Percentiles rank a stretch among this genome's conserved stretches.
phyloP scores from a whole-genome alignment of 176 grass and related monocot species.

The Bonia amplexicaulis region DNA sequence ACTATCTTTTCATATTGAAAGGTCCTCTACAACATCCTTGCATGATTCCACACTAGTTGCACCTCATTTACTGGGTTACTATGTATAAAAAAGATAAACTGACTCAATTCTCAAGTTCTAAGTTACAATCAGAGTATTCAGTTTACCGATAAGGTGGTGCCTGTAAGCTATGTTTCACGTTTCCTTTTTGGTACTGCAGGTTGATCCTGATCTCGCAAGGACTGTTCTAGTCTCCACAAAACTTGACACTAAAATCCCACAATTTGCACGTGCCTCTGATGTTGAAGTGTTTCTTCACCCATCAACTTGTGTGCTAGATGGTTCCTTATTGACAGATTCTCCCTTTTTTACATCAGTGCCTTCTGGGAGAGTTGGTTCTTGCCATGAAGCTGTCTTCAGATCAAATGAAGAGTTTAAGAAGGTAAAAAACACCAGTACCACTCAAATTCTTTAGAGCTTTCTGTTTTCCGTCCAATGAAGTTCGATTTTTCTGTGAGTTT shows the following conservation, averaged over 20 bases:
- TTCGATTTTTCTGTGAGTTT: neutral
- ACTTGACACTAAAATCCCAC: slow-evolving; percentile 89
- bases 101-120: neutral
- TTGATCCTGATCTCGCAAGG: slow-evolving; percentile 91
- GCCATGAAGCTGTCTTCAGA: slow-evolving; percentile 69
- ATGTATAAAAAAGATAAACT: neutral
- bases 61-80: neutral
- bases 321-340: slow-evolving; percentile 69
- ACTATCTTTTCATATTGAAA: neutral
- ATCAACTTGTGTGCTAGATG: slow-evolving; percentile 67
- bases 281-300: slow-evolving; percentile 97
- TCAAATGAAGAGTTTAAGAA: slow-evolving; percentile 96
- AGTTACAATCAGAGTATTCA: neutral
- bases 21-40: neutral
- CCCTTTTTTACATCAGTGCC: slow-evolving; percentile 97
- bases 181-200: slow-evolving; percentile 42
- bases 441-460: neutral
- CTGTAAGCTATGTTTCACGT: neutral
- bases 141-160: neutral
- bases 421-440: slow-evolving; percentile 25
- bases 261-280: slow-evolving; percentile 83
- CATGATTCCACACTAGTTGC: neutral
- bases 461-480: neutral
- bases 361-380: slow-evolving; percentile 89
- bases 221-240: slow-evolving; percentile 94